Percentiles rank a stretch among this genome's conserved stretches.
Evolutionary conservation across 176 grass and related monocot genomes (phyloP).

Genomic region (Carex kokanica): DNA sequence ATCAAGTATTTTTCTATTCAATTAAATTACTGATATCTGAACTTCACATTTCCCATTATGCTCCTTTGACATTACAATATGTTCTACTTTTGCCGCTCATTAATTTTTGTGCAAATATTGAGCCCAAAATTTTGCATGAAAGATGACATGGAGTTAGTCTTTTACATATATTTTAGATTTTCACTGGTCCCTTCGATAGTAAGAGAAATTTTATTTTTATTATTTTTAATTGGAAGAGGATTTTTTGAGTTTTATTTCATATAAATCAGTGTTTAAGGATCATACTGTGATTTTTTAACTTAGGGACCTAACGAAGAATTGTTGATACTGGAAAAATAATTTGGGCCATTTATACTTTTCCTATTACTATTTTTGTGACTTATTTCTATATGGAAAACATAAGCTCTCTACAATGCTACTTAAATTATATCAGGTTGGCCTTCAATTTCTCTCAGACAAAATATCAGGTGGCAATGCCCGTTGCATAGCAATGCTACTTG

Average conservation of each 20-base stretch:
- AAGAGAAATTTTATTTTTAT: background rate
- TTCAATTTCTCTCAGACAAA: constrained; percentile 64
- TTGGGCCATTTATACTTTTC: background rate
- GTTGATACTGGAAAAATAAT: background rate
- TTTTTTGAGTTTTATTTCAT: background rate
- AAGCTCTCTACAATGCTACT: constrained; percentile 1
- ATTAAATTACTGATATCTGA: background rate
- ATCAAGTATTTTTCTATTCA: constrained; percentile 45
- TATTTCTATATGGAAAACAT: background rate
- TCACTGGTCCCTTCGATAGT: background rate
- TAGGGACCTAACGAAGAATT: background rate
- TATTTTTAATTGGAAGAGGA: background rate
- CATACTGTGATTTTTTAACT: background rate
- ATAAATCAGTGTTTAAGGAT: background rate
- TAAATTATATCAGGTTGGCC: constrained; percentile 56
- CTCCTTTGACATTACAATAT: background rate
- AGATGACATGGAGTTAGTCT: background rate
- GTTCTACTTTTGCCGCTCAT: background rate
- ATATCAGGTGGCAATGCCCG: constrained; percentile 68
- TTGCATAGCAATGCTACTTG: constrained; percentile 83
- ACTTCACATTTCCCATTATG: background rate
- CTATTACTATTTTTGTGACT: background rate
- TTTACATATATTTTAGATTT: background rate
- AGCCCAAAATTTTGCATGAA: background rate
- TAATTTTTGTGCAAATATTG: background rate